Percentiles rank a stretch among this genome's conserved stretches.
phyloP scores from a whole-genome alignment of 139 green algal species.

The Yamagishiella unicocca region DNA sequence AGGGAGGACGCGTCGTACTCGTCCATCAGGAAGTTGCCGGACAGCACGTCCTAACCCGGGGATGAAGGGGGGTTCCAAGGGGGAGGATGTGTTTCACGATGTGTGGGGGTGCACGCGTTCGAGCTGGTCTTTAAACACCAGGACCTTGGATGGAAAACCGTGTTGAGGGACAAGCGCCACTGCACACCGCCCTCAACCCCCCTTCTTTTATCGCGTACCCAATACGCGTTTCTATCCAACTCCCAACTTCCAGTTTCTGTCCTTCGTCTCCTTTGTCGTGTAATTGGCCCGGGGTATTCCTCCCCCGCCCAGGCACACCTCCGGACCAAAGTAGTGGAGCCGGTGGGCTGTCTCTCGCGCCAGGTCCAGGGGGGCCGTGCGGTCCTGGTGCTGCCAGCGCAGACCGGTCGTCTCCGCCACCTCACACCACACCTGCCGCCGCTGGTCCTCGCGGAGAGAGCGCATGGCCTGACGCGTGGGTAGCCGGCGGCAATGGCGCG shows the following conservation, averaged over 20 bases:
- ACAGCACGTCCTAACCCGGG: conserved; percentile 49
- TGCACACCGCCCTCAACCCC: too few relatives aligned
- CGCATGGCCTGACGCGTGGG: conserved; percentile 14
- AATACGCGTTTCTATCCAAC: too few relatives aligned
- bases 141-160: too few relatives aligned
- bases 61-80: too few relatives aligned
- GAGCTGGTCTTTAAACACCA: too few relatives aligned
- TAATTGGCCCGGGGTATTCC: too few relatives aligned
- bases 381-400: conserved; percentile 57
- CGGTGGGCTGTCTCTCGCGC: conserved; percentile 47
- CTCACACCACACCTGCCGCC: conserved; percentile 27
- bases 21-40: conserved; percentile 43
- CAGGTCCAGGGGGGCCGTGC: conserved; percentile 41
- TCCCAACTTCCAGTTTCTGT: too few relatives aligned
- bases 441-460: neutral
- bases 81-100: too few relatives aligned
- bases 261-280: too few relatives aligned
- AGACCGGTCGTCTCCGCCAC: conserved; percentile 38
- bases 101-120: too few relatives aligned
- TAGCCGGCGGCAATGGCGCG: neutral
- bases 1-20: conserved; percentile 46
- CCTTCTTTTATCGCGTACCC: too few relatives aligned
- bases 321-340: conserved; percentile 51
- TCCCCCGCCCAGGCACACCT: neutral
- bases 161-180: too few relatives aligned